Percentiles rank a stretch among this genome's conserved stretches.
phyloP scores from a whole-genome alignment of 768 basidiomycete species.

The Chiua virens region DNA sequence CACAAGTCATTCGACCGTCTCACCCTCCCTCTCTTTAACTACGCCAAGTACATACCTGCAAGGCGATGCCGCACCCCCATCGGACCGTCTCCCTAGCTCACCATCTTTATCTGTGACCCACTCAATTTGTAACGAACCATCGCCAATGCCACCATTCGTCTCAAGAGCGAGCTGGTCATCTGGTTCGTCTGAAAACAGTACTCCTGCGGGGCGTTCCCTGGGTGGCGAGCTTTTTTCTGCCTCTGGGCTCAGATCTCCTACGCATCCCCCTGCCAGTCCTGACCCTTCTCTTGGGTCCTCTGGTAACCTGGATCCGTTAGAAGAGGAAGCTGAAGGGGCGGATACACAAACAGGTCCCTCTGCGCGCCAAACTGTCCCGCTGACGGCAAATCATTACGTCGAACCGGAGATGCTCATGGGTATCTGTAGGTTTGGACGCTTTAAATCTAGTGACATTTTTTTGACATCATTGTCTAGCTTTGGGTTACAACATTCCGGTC shows the following conservation, averaged over 20 bases:
- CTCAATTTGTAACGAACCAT: constrained; percentile 16
- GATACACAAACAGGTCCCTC: constrained; percentile 14
- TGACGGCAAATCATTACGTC: constrained; percentile 45
- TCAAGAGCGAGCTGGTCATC: constrained; percentile 26
- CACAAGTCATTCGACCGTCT: constrained; percentile 6
- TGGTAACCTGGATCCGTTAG: constrained; percentile 11
- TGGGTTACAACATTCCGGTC: constrained; percentile 62
- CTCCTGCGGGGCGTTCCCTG: constrained; percentile 8
- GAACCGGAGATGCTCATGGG: constrained; percentile 58
- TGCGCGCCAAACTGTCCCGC: constrained; percentile 9
- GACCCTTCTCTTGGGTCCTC: constrained; percentile 17
- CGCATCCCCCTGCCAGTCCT: constrained; percentile 23
- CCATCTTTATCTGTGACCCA: constrained; percentile 16
- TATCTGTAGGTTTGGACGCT: constrained; percentile 53
- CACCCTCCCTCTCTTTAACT: constrained; percentile 4
- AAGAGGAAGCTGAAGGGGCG: constrained; percentile 18
- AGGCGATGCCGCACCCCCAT: constrained; percentile 12
- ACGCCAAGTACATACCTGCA: constrained; percentile 5
- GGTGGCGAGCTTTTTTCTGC: constrained; percentile 13
- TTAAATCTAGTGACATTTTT: background rate
- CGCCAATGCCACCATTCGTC: constrained; percentile 9
- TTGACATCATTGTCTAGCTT: constrained; percentile 44
- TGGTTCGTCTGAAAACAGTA: constrained; percentile 24
- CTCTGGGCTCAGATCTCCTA: constrained; percentile 19
- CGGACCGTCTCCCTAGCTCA: constrained; percentile 11